Evolutionary conservation across 2,329 filamentous ascomycete species (phyloP), one percentile per base, ranked within the genome.

Genomic region (Hypoxylon sp.): DNA sequence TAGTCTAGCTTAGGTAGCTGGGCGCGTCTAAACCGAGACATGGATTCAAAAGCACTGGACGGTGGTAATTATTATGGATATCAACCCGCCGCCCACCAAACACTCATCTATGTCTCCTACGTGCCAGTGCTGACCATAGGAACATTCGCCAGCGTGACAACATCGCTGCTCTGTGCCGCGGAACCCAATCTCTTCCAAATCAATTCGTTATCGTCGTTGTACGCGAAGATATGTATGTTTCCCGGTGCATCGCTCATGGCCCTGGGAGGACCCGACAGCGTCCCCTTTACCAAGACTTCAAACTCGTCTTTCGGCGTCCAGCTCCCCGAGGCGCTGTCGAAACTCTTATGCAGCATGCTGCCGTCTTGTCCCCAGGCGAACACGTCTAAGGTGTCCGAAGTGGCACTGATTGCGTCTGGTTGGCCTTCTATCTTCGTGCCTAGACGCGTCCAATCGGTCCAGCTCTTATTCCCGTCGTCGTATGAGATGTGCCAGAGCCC

Each of bases 401-500:
- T 42, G 2, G 14, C 14, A n/a, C 60, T 63, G 11, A 63, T 48
- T 7, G 40, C 60, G 9, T 54, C 53, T 4, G 60, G 60, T 18
- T 58, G 60, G 22, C 53, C 48, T 36, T 63, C 12, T 14, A 63
- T 58, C 16, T 48, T 58, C 14, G 26, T 63, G 8, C 48, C 20
- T 1, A 63, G 44, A 5, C 52, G 46, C 18, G 40, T 58, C 60
- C 60, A 63, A 8, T 38, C 12, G 12, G 60, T 12, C 60, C 60
- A 63, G 12, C 1, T 53, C 18, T 8, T 11, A 36, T 49, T 58
- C 12, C 14, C 24, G 42, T 58, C 18, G 24, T 58, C 30, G 32
- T 63, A 63, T 24, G 60, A 63, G 14, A 63, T 40, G 8, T 53
- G 46, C 53, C 53, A 58, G 12, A 63, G 46, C 22, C 60, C 53